These are phyloP conservation scores for Choricystis sp. DNA, from an alignment of 139 green algal genomes.

Conservation along the genomic window DNA sequence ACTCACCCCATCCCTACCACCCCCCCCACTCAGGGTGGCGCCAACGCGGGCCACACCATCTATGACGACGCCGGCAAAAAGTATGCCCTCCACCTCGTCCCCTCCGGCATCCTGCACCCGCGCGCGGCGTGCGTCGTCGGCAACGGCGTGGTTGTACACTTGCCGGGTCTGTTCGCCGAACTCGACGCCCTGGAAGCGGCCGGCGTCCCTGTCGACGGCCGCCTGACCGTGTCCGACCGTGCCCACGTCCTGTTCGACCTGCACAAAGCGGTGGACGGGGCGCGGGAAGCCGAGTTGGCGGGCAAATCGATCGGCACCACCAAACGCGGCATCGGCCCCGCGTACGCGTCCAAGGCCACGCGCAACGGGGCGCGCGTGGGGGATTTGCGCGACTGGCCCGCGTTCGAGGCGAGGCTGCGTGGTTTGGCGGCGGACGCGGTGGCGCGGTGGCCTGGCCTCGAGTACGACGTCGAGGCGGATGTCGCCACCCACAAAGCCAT, in stretches of 20 bases:
- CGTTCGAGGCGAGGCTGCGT: constrained; percentile 52
- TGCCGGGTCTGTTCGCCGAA: constrained; percentile 89
- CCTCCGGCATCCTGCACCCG: constrained; percentile 90
- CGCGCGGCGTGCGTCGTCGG: constrained; percentile 80
- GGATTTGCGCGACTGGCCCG: constrained; percentile 53
- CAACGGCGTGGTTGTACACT: constrained; percentile 93
- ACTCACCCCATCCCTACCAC: background rate
- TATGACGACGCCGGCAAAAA: constrained; percentile 90
- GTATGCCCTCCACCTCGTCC: constrained; percentile 94
- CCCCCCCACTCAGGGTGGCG: constrained; percentile 63
- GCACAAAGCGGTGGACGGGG: constrained; percentile 93
- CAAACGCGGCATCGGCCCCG: constrained; percentile 92
- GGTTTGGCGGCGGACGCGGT: constrained; percentile 47
- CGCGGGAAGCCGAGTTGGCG: constrained; percentile 78
- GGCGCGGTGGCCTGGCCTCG: constrained; percentile 55
- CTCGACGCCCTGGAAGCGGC: constrained; percentile 3
- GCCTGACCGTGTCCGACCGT: constrained; percentile 64
- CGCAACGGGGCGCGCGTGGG: constrained; percentile 86
- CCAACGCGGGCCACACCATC: constrained; percentile 98
- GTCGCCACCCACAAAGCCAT: constrained; percentile 57
- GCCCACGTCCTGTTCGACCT: constrained; percentile 97
- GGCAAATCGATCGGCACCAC: constrained; percentile 93
- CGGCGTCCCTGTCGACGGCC: constrained; percentile 27
- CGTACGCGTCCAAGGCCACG: constrained; percentile 87
- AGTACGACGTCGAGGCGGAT: constrained; percentile 78